Evolutionary conservation across 208 protist genomes (phyloP).

Genomic region (Wallacemonas sp.): DNA sequence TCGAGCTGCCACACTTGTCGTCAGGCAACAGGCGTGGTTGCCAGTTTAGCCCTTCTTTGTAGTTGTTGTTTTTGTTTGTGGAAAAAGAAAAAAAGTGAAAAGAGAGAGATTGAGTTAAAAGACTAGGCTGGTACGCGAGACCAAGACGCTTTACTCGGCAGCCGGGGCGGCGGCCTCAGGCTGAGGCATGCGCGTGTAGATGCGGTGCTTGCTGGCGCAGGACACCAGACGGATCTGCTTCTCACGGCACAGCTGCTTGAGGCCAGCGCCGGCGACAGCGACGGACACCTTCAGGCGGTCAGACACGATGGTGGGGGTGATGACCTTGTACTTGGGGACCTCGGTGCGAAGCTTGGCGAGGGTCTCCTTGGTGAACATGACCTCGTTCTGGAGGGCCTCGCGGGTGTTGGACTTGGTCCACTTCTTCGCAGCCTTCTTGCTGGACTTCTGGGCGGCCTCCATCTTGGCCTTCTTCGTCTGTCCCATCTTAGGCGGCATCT

Average conservation of each 20-base stretch:
- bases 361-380: slow-evolving; percentile 91
- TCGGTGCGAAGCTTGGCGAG: slow-evolving; percentile 80
- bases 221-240: slow-evolving; percentile 78
- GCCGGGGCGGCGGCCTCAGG: slow-evolving; percentile 30
- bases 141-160: slow-evolving; percentile 14
- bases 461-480: slow-evolving; percentile 84
- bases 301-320: slow-evolving; percentile 89
- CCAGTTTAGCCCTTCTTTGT: slow-evolving; percentile 69
- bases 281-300: slow-evolving; percentile 89
- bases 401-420: slow-evolving; percentile 90
- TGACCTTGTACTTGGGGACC: slow-evolving; percentile 92
- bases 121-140: not conserved
- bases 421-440: slow-evolving; percentile 92
- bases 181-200: slow-evolving; percentile 71
- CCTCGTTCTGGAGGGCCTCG: slow-evolving; percentile 90
- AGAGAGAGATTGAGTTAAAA: slow-evolving; percentile 11
- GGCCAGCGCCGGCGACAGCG: slow-evolving; percentile 73
- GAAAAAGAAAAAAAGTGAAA: slow-evolving; percentile 15
- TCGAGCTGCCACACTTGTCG: not conserved
- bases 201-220: slow-evolving; percentile 71
- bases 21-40: slow-evolving; percentile 15
- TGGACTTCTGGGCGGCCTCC: slow-evolving; percentile 68
- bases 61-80: slow-evolving; percentile 27
- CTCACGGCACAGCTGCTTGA: slow-evolving; percentile 88
- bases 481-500: slow-evolving; percentile 71